These are phyloP conservation scores for Cinnamomum micranthum DNA, from an alignment of 164 flowering plant genomes.

Conservation along the genomic window DNA sequence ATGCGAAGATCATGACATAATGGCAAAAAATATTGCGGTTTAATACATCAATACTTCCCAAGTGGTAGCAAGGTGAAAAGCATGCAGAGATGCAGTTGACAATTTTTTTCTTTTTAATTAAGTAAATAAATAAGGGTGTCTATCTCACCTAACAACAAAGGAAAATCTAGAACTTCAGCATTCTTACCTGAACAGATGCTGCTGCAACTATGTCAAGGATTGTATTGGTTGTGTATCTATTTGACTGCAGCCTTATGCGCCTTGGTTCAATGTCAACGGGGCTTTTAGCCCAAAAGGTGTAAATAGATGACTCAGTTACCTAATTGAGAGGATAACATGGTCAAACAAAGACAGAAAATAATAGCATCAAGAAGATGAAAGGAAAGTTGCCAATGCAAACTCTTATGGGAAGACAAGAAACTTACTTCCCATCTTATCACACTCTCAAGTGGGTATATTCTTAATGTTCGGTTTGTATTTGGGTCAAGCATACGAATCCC, in stretches of 20 bases:
- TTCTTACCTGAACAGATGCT: slow-evolving; percentile 81
- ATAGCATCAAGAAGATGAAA: neutral
- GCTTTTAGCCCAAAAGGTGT: slow-evolving; percentile 90
- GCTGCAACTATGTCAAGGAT: slow-evolving; percentile 89
- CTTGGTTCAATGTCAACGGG: slow-evolving; percentile 90
- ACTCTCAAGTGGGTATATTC: slow-evolving; percentile 89
- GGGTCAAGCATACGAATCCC: slow-evolving; percentile 99
- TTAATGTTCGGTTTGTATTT: slow-evolving; percentile 60
- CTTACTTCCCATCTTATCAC: slow-evolving; percentile 90
- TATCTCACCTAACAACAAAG: neutral
- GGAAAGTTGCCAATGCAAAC: neutral
- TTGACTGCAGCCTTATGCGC: slow-evolving; percentile 89
- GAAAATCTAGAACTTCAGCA: neutral
- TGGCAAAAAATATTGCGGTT: too few relatives aligned
- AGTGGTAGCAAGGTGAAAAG: too few relatives aligned
- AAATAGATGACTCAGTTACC: slow-evolving; percentile 67
- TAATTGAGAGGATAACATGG: slow-evolving; percentile 20
- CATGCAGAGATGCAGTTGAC: neutral
- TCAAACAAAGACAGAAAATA: neutral
- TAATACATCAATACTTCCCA: too few relatives aligned
- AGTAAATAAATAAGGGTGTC: too few relatives aligned
- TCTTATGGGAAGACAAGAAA: neutral
- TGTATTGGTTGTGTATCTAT: slow-evolving; percentile 83
- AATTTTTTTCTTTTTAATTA: too few relatives aligned
- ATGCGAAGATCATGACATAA: too few relatives aligned